Percentiles rank a stretch among this genome's conserved stretches.
Evolutionary conservation across 345 rosid species (phyloP).

Genomic region (Rubroshorea leprosula): DNA sequence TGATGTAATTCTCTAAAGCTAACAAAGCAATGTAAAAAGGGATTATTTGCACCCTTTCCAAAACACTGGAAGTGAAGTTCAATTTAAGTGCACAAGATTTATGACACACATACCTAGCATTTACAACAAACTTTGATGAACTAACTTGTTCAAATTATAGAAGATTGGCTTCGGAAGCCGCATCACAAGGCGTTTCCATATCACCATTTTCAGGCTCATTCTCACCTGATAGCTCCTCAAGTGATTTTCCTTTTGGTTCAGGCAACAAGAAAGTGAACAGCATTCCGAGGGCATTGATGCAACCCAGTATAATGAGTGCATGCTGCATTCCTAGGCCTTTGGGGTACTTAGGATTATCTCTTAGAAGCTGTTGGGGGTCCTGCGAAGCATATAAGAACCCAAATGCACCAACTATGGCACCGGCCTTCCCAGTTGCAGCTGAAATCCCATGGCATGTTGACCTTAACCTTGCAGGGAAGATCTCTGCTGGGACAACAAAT

Average conservation of each 20-base stretch:
- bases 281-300: conserved; percentile 42
- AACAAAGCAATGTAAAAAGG: too few species aligned
- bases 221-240: conserved; percentile 58
- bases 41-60: too few species aligned
- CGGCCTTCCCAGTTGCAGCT: conserved; percentile 51
- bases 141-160: neutral
- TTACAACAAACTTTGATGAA: too few species aligned
- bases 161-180: neutral
- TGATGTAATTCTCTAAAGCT: too few species aligned
- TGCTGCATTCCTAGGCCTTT: conserved; percentile 54
- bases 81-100: too few species aligned
- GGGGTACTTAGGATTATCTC: conserved; percentile 54
- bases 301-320: conserved; percentile 40
- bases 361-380: conserved; percentile 11
- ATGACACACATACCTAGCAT: too few species aligned
- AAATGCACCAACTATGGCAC: conserved; percentile 53
- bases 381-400: conserved; percentile 57
- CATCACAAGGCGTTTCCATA: neutral
- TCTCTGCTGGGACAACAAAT: conserved; percentile 54
- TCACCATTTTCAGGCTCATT: conserved; percentile 20
- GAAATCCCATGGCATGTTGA: conserved; percentile 65
- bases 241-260: conserved; percentile 48
- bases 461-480: conserved; percentile 53
- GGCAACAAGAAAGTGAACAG: conserved; percentile 51
- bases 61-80: too few species aligned